These are phyloP conservation scores for Mimosa bimucronata DNA, from an alignment of 306 rosid species.

Conservation along the genomic window DNA sequence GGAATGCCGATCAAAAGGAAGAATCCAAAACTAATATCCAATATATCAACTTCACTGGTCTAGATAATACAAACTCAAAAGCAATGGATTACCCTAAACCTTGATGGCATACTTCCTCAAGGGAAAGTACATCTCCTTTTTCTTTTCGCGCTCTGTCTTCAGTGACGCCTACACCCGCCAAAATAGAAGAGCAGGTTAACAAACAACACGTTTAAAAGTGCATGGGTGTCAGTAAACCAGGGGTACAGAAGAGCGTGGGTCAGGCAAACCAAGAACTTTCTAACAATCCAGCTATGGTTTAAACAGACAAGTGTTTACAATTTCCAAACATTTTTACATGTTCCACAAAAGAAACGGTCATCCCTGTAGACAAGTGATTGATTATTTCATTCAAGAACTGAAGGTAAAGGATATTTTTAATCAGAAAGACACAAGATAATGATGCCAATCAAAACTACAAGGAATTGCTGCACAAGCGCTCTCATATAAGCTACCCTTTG, in stretches of 20 bases:
- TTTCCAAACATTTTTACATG: background rate
- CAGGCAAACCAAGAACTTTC: background rate
- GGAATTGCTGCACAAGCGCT: background rate
- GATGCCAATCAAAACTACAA: background rate
- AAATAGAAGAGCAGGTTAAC: background rate
- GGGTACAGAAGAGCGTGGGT: background rate
- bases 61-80: constrained; percentile 22
- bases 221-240: background rate
- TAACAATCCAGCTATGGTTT: background rate
- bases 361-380: background rate
- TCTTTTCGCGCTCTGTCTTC: constrained; percentile 85
- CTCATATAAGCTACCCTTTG: background rate
- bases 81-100: constrained; percentile 55
- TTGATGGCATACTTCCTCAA: constrained; percentile 88
- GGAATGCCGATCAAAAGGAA: background rate
- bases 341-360: background rate
- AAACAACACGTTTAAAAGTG: background rate
- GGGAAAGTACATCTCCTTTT: constrained; percentile 78
- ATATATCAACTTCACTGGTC: background rate
- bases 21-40: constrained; percentile 13
- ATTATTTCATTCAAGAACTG: background rate
- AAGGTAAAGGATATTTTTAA: background rate
- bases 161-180: constrained; percentile 61
- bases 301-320: background rate
- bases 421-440: background rate